Base-by-base conservation (phyloP, 2,329 filamentous ascomycete species). In the Talaromyces sp. region DNA sequence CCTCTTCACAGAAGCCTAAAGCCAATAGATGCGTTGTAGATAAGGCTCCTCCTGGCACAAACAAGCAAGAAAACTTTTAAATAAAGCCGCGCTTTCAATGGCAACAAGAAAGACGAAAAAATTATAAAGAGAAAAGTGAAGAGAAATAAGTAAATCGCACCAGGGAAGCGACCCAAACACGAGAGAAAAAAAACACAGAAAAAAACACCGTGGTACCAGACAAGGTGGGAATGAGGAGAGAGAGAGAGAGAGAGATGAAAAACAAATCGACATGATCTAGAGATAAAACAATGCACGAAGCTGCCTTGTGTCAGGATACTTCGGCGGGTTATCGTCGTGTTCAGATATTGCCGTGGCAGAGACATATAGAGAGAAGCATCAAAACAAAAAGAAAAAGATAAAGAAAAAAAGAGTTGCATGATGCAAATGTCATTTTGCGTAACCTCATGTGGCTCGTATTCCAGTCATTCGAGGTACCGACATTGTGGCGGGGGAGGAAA, bases 361-460 rank as follows among this genome's bases (percentile, higher is more conserved):
- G 43, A 46, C 43, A 46, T 21, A 53, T 58, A 43, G 43, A 56
- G 48, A 52, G 53, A 57, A 54, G 43, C 52, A 38, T 55, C 43
- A 35, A 53, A 46, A 31, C 43, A 35, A 53, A 46, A 31, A 48
- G 56, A 52, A 38, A 31, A 46, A 27, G 31, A 31, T 26, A 61
- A 41, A 32, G 31, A 56, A 59, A 56, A 59, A 51, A 54, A 31
- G 48, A 55, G 50, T 53, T 55, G 50, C 61, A 55, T 54, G 53
- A 60, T 59, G 57, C 58, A 62, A 57, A 57, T 57, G 57, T 59
- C 61, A 62, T 62, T 57, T 50, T 60, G 56, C 61, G 50, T 62
- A 62, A 62, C 57, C 32, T 59, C 61, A 55, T 62, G 56, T 62
- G 56, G 54, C 61, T 62, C 61, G 59, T 62, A 51, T 62, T 62